Base-by-base conservation (phyloP, 2,329 filamentous ascomycete species). In the Gnomoniopsis smithogilvyi region DNA sequence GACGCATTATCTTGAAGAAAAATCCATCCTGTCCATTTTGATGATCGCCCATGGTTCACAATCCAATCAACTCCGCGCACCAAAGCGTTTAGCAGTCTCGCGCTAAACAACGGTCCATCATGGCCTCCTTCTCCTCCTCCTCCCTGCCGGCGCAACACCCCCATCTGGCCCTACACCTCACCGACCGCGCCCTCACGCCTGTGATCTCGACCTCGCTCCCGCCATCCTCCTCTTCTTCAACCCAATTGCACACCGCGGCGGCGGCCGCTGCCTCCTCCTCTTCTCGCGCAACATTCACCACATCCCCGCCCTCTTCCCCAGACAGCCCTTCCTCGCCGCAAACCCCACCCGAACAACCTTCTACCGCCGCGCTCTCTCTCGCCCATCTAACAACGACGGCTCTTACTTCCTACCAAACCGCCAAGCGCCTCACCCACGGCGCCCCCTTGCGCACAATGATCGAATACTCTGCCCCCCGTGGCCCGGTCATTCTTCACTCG, bases 191-290 rank as follows among this genome's bases (percentile, higher is more conserved):
- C 61, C 78, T 84, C 64, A 83, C 80, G 4, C 82, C 84, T 34
- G 77, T 87, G 64, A 77, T 87, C 67, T 77, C 87, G 64, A 77
- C 86, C 67, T 81, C 80, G 21, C 83, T 80, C 30, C 78, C 80
- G 59, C 65, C 67, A 26, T 62, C 68, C 12, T 56, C 60, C 17
- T 38, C 48, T 10, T 38, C 53, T 7, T 50, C 53, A 8, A n/a
- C n/a, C 6, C 34, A 24, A 47, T 38, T 4, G 10, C 17, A 50
- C 10, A 21, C 53, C 53, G 54, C 60, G 50, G 60, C 60, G 8
- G 60, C 60, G 50, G 56, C 53, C 33, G 57, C 60, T 3, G 36
- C 52, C 34, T 51, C 57, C 22, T 54, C 41, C 14, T 50, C 52
- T 8, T 43, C 62, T 8, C 30, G 56, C 34, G 36, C 12, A 14